Base-by-base conservation (phyloP, 2,329 filamentous ascomycete species). In the Aspergillus alliaceus region DNA sequence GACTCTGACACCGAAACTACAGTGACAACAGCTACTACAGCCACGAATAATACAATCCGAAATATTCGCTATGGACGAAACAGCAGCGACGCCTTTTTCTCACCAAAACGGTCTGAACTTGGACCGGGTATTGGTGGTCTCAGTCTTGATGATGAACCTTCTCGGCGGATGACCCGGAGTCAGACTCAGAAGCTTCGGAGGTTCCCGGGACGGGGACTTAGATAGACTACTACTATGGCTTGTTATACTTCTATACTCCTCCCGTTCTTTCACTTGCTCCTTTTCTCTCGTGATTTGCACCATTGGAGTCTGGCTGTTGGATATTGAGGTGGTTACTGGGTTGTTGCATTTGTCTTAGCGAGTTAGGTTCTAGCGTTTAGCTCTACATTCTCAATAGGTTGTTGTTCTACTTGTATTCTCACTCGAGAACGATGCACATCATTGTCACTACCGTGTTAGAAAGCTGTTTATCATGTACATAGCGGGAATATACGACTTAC, bases 1-100 rank as follows among this genome's bases (percentile, higher is more conserved):
- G 73, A 75, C 50, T 75, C 73, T 4, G 73, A 75, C 47, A 66
- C 62, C 24, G 73, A 75, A 57, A 75, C 72, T n/a, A 65, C 69
- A 5, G 64, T 70, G 35, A 74, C 72, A 6, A 68, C 65, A 14
- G 66, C 70, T 14, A 72, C 70, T 1, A 64, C 63, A 6, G 64
- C 62, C 35, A 75, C 72, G 6, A 69, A 72, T 62, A 67, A 66
- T 32, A 73, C 71, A 2, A 69, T 70, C 32, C 66, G 62, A 20
- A 71, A 75, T 40, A 75, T 73, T 39, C 69, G 73, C n/a, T 72
- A 75, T 50, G 72, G 69, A 24, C 63, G 64, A 15, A 61, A 60
- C 29, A 54, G 54, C 7, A 60, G 59, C 42, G 63, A 64, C 20
- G 20, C 57, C 4, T 60, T 66, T 4, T 72, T 67, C 50, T 72